Evolutionary conservation across 345 rosid genomes (phyloP).

Genomic region (Bruguiera sexangula): DNA sequence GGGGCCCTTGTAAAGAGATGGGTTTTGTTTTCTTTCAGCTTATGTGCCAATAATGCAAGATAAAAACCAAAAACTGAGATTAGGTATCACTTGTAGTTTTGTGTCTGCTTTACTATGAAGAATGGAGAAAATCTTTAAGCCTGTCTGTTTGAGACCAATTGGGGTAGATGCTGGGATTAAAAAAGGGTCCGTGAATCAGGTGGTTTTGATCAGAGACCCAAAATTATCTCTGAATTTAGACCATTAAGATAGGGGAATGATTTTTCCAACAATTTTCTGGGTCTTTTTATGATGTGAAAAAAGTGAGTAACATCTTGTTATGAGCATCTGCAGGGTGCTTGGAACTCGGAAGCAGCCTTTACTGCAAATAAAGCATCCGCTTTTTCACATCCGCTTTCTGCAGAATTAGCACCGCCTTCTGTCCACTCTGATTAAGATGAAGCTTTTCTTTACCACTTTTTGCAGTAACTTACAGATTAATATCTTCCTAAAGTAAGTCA

Average conservation of each 20-base stretch:
- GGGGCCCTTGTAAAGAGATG: conserved; percentile 13
- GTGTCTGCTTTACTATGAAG: background rate
- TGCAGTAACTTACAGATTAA: conserved; percentile 1
- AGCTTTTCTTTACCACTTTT: background rate
- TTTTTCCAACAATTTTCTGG: conserved; percentile 9
- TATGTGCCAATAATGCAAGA: conserved; percentile 10
- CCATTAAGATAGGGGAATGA: background rate
- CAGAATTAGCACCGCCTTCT: background rate
- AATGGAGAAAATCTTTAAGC: background rate
- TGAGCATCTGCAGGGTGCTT: background rate
- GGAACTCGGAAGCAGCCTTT: background rate
- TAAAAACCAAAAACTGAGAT: conserved; percentile 12
- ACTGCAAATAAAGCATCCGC: conserved; percentile 7
- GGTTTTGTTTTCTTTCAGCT: conserved; percentile 17
- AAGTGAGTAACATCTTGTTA: conserved; percentile 6
- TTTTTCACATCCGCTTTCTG: conserved; percentile 15
- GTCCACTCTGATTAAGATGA: background rate
- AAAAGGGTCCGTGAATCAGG: background rate
- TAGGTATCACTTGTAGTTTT: conserved; percentile 10
- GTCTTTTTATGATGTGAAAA: background rate
- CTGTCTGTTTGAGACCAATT: background rate
- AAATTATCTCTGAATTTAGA: background rate
- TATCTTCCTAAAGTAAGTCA: background rate
- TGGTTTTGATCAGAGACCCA: background rate
- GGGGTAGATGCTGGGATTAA: conserved; percentile 1